Conservation (phyloP, 805 yeast species). For the Metahyphopichia silvanorum region DNA sequence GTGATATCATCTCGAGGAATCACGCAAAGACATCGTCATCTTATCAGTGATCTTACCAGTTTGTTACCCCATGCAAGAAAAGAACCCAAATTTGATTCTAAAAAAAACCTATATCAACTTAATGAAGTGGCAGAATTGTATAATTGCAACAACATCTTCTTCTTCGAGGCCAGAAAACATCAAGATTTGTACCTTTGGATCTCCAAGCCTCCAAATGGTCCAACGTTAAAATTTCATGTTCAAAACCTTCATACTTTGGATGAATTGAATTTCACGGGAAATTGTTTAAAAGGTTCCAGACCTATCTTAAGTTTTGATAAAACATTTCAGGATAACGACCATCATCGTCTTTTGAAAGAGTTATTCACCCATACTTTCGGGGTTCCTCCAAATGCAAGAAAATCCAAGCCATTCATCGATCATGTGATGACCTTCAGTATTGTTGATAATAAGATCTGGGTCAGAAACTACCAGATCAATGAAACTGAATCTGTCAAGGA, state of each 20-base stretch:
- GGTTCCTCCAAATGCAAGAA: slow-evolving; percentile 92
- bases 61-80: slow-evolving; percentile 93
- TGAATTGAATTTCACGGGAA: slow-evolving; percentile 94
- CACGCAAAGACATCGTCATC: slow-evolving; percentile 91
- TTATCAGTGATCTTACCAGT: slow-evolving; percentile 73
- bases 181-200: slow-evolving; percentile 93
- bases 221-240: slow-evolving; percentile 88
- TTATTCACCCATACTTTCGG: slow-evolving; percentile 57
- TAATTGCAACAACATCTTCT: slow-evolving; percentile 93
- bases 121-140: slow-evolving; percentile 96
- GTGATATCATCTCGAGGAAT: slow-evolving; percentile 93
- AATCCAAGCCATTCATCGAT: slow-evolving; percentile 90
- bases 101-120: slow-evolving; percentile 80
- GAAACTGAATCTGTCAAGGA: slow-evolving; percentile 62
- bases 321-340: slow-evolving; percentile 62
- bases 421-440: slow-evolving; percentile 92
- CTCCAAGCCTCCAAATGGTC: slow-evolving; percentile 97
- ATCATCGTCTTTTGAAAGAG: slow-evolving; percentile 75
- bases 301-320: slow-evolving; percentile 89
- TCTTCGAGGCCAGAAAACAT: slow-evolving; percentile 95
- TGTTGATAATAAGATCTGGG: slow-evolving; percentile 93
- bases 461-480: slow-evolving; percentile 87
- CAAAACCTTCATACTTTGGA: slow-evolving; percentile 96
- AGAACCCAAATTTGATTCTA: slow-evolving; percentile 93
- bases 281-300: slow-evolving; percentile 91